Percentiles rank a stretch among this genome's conserved stretches.
Conservation (phyloP, 1,284 basidiomycete species). For the Ustilago nuda region DNA sequence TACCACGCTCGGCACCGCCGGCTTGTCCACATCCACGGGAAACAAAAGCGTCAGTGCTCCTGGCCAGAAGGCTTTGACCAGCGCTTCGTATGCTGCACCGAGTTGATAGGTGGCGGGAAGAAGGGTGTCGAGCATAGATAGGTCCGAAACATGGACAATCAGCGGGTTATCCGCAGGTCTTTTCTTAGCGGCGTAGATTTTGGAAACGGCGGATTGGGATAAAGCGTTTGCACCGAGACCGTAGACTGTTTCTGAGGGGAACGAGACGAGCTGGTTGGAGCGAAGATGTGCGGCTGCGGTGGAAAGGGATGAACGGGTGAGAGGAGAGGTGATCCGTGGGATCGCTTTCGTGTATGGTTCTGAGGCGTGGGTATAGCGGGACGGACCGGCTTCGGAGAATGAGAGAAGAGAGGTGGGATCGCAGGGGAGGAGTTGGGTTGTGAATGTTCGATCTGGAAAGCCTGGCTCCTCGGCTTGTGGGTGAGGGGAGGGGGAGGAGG, state of each 20-base stretch:
- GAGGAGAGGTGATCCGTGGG: conserved; percentile 32
- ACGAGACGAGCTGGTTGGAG: conserved; percentile 75
- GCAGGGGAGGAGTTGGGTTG: conserved; percentile 38
- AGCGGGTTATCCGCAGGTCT: conserved; percentile 95
- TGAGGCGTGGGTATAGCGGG: conserved; percentile 5
- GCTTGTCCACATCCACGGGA: conserved; percentile 71
- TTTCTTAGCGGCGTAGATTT: conserved; percentile 92
- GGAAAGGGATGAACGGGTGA: conserved; percentile 50
- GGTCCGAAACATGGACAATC: conserved; percentile 93
- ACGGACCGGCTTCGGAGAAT: conserved; percentile 40
- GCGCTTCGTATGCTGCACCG: conserved; percentile 33
- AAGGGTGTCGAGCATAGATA: conserved; percentile 78
- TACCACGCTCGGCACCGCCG: conserved; percentile 56
- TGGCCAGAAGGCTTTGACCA: conserved; percentile 89
- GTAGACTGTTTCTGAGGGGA: conserved; percentile 98
- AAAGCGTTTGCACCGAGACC: conserved; percentile 91
- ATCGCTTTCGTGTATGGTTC: conserved; percentile 31
- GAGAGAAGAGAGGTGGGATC: conserved; percentile 17
- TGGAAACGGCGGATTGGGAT: conserved; percentile 72
- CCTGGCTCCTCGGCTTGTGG: conserved; percentile 13
- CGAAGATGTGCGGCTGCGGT: conserved; percentile 63
- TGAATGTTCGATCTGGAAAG: conserved; percentile 49
- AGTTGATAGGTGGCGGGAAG: conserved; percentile 67
- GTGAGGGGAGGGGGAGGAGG: neutral
- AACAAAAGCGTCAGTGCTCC: conserved; percentile 93